Base-by-base conservation (phyloP, 1,139 yeast genomes). In the Arxiozyma heterogenica region DNA sequence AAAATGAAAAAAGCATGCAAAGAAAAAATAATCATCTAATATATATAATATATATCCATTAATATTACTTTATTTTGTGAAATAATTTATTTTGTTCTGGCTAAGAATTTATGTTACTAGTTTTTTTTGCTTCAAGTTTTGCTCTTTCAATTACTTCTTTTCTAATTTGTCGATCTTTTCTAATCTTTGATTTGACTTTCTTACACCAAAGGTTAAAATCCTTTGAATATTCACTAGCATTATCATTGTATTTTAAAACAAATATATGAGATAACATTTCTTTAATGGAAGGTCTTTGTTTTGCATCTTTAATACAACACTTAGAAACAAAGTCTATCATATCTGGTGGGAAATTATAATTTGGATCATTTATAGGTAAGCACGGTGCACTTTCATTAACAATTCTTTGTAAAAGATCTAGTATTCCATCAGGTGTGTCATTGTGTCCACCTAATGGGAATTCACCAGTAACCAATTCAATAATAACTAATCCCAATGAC, bases 361-460 rank as follows among this genome's bases (percentile, higher is more conserved):
- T 38, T 15, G 20, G 42, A 22, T 65, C 66, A 11, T 66, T 70
- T 9, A 64, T 69, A 1, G 83, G 79, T 50, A 91, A 75, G 1
- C 79, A 73, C 15, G 98, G 98, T 0, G 98, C 93, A 4, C 84
- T 83, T 67, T 94, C 98, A 64, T 91, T 88, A 30, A 93, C 98
- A 51, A 93, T 91, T 60, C 96, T 74, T 71, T 93, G 98, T 56
- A 93, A 72, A 44, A 93, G 75, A 66, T 93, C 98, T 60, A 93
- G 75, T 49, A 93, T 91, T 3, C 98, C 96, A 64, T 86, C 87
- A 0, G 95, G 93, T 0, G 87, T 86, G 75, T 79, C 73, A 42
- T 71, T 70, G 53, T 74, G 74, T 15, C 79, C 80, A 59, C 70
- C 71, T 8, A 82, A 77, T 1, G 93, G 90, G 64, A 81, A 80